Base-by-base conservation (phyloP, 2,329 filamentous ascomycete species). In the Apiospora koreana region DNA sequence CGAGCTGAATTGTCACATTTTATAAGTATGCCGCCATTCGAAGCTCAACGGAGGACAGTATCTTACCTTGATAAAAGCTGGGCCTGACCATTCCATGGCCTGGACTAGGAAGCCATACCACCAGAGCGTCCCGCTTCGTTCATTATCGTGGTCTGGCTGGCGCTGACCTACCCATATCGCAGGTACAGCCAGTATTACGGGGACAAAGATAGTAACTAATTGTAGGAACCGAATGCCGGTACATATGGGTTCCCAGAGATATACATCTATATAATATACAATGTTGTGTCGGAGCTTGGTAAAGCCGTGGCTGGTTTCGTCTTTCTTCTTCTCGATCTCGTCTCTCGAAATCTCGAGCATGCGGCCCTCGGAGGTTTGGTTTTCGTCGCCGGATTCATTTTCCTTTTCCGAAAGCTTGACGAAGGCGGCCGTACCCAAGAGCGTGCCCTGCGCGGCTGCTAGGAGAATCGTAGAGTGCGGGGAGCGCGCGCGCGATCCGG, bases 51-150 rank as follows among this genome's bases (percentile, higher is more conserved):
- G 18, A 8, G 5, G 18, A 38, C 9, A 18, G 3, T 31, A 7
- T 6, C 79, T 67, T 82, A 94, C 93, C 88, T 99, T 99, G 83
- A 99, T 99, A 78, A 99, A 99, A 0, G 96, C 94, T 62, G 96
- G 95, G 0, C 96, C 96, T 23, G 95, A 94, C 78, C 91, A 87
- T 82, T 99, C 95, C 96, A 99, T 98, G 38, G 92, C 88, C 70
- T 86, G 88, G 12, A 98, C 94, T 48, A 99, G 82, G 77, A 97
- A 96, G 3, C 86, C 85, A 83, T 98, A 99, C 96, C 96, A 99
- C 94, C 93, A 97, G 3, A 98, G 78, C 0, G 95, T 95, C 0
- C 96, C 95, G 7, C 84, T 86, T 72, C 94, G 87, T 82, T 97
- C 94, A 73, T 93, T 89, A 75, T 94, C 91, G 70, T 87, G 88